Evolutionary conservation across 2,329 filamentous ascomycete genomes (phyloP).

Genomic region (Penicillium hordei): DNA sequence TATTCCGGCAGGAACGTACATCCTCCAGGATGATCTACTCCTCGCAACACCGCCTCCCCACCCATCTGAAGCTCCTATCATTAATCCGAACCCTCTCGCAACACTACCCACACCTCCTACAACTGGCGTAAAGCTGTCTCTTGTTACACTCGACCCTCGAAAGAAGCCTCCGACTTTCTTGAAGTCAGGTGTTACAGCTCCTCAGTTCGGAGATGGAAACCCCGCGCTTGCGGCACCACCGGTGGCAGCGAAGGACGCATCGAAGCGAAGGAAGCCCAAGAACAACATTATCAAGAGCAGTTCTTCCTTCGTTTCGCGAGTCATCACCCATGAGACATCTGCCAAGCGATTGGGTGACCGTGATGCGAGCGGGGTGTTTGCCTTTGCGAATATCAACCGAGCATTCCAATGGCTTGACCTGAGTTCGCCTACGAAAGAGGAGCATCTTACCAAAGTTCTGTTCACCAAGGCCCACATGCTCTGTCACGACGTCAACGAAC

Average conservation of each 20-base stretch:
- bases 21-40: slow-evolving; percentile 84
- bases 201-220: slow-evolving; percentile 85
- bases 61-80: slow-evolving; percentile 82
- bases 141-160: slow-evolving; percentile 69
- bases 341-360: slow-evolving; percentile 78
- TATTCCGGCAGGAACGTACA: slow-evolving; percentile 70
- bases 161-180: slow-evolving; percentile 43
- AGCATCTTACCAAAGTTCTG: slow-evolving; percentile 91
- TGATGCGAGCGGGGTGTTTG: slow-evolving; percentile 75
- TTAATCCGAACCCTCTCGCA: slow-evolving; percentile 87
- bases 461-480: slow-evolving; percentile 96
- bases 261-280: slow-evolving; percentile 88
- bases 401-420: slow-evolving; percentile 96
- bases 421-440: slow-evolving; percentile 67
- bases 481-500: slow-evolving; percentile 85
- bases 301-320: slow-evolving; percentile 95
- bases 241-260: slow-evolving; percentile 62
- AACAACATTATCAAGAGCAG: slow-evolving; percentile 99
- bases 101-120: slow-evolving; percentile 82
- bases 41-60: slow-evolving; percentile 93
- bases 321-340: slow-evolving; percentile 82
- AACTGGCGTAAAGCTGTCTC: slow-evolving; percentile 77
- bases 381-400: slow-evolving; percentile 92
- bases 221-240: slow-evolving; percentile 59
- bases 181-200: slow-evolving; percentile 48